Base-by-base conservation (phyloP, 2,329 filamentous ascomycete genomes). In the Alternaria sp. region DNA sequence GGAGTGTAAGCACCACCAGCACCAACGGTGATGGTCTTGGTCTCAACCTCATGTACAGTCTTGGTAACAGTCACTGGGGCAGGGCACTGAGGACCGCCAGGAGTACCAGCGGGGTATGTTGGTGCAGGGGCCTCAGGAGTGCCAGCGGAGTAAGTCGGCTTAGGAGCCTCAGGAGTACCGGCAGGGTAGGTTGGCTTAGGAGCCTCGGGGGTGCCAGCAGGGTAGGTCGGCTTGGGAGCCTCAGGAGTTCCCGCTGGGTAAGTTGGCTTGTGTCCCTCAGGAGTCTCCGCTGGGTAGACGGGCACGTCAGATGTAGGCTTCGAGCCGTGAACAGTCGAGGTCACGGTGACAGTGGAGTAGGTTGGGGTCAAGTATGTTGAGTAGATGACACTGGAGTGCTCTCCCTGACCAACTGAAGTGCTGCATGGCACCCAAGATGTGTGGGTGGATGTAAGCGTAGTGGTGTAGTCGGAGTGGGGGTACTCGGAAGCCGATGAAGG, bases 321-420 rank as follows among this genome's bases (percentile, higher is more conserved):
- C 12, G 68, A 65, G 41, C 64, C 64, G 47, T 69, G 64, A 43
- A 75, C 75, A 30, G 69, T 69, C 41, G 74, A 74, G 22, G 70
- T 70, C 49, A 73, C 67, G 39, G 64, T 72, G 1, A 72, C 71
- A 1, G 75, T 69, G 57, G 67, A 69, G 66, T 71, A 75, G n/a
- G 69, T 69, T 5, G 74, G 55, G 5, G 76, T 79, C n/a, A 81
- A 65, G 69, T 76, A 81, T 54, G 78, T 80, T 4, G 73, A 77
- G 72, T 78, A 80, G 26, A 60, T 38, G n/a, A 67, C 70, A 36
- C 67, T 72, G 5, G 69, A 18, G 54, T 57, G 44, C 69, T 75
- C 56, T 63, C 67, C 54, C n/a, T 72, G 68, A 49, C 72, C 76
- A 36, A 80, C 72, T 14, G 74, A 59, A 7, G 77, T 78, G 6